Evolutionary conservation across 1,284 basidiomycete genomes (phyloP).

Genomic region (Singerocomus rubriflavus): DNA sequence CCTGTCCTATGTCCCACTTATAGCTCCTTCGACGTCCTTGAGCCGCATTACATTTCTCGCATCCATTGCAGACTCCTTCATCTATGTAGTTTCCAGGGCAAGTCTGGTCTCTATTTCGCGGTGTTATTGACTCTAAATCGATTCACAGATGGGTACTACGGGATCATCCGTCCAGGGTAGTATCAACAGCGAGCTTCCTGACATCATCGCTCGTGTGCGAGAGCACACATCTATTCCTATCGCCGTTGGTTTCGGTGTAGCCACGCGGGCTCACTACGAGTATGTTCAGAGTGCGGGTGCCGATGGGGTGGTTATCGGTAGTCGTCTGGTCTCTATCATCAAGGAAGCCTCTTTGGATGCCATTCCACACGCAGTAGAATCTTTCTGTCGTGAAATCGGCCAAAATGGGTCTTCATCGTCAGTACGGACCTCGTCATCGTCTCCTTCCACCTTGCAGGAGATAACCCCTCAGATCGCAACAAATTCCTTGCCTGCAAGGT

Average conservation of each 20-base stretch:
- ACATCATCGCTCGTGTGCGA: constrained; percentile 44
- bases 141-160: constrained; percentile 89
- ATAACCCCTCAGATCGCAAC: constrained; percentile 9
- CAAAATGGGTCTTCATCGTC: constrained; percentile 50
- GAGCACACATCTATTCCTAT: constrained; percentile 51
- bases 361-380: constrained; percentile 62
- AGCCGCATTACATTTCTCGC: constrained; percentile 88
- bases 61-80: constrained; percentile 94
- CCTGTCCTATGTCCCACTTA: constrained; percentile 93
- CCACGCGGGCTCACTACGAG: constrained; percentile 90
- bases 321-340: constrained; percentile 79
- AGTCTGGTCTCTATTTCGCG: neutral
- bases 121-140: constrained; percentile 2
- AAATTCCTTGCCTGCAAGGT: constrained; percentile 69
- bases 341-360: constrained; percentile 58
- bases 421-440: constrained; percentile 39
- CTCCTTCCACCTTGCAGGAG: constrained; percentile 2
- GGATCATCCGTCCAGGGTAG: constrained; percentile 78
- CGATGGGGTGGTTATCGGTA: constrained; percentile 94
- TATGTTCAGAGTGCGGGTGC: constrained; percentile 83
- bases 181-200: constrained; percentile 76
- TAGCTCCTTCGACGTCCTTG: constrained; percentile 91
- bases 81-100: constrained; percentile 76
- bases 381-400: constrained; percentile 71
- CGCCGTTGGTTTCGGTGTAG: constrained; percentile 96